Evolutionary conservation across 2,329 filamentous ascomycete species (phyloP), one percentile per base, ranked within the genome.

Genomic region (Botrytis fragariae): DNA sequence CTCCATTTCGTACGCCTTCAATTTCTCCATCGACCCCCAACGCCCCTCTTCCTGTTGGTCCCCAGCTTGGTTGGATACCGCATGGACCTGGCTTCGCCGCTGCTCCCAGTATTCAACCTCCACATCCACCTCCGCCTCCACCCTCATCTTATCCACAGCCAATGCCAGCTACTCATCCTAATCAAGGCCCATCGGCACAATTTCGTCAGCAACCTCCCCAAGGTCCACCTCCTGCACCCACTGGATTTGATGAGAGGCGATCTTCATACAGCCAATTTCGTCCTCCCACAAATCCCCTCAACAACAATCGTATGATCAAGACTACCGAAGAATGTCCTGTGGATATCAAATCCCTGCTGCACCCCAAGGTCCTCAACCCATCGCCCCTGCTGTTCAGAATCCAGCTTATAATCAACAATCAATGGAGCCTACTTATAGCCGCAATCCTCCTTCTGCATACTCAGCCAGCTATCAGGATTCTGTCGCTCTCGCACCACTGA

Each of bases 1-100:
- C 44, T 16, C 57, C 72, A 37, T 75, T 75, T 51, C 63, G 37
- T 35, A 57, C 60, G 42, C 68, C 67, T 37, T 64, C 57, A 22
- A 37, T n/a, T 32, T 68, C 65, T 57, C 72, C 71, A 42, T 54
- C 57, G n/a, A 42, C 67, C 39, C 63, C 62, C 74, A 81, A 83
- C 73, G 35, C 42, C 6, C 79, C 81, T 73, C 67, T 75, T 39
- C 74, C 69, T 67, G 54, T n/a, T 69, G 83, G 42, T 80, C 83
- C 69, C 79, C 77, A 74, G 75, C 80, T 78, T 77, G 32, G 75
- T 75, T 73, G 78, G 74, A 82, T 54, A 10, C 25, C 37, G 7
- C 29, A 37, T 16, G 48, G 48, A 20, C 81, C 35, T 57, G 65
- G 65, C 39, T 68, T 16, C 32, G 37, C 25, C 45, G 44, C 45